Base-by-base conservation (phyloP, 2,329 filamentous ascomycete genomes). In the Colletotrichum siamense region DNA sequence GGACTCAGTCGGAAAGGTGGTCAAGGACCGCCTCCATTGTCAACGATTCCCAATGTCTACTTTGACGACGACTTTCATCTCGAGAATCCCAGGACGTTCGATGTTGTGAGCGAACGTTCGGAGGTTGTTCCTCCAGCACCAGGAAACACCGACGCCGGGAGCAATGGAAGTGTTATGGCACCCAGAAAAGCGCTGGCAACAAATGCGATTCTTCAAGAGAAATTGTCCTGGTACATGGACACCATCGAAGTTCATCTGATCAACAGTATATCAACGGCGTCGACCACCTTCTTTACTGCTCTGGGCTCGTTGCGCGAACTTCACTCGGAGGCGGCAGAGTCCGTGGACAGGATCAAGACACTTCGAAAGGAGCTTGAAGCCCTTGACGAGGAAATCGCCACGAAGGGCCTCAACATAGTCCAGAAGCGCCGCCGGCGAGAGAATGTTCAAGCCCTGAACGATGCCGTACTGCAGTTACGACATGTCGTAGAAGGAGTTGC, bases 221-320 rank as follows among this genome's bases (percentile, higher is more conserved):
- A 99, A 85, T 88, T 99, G 15, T 99, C 97, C 1, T 99, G 97
- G 97, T 99, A 99, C 84, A 98, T 99, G 96, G 97, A 99, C 83
- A 99, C 97, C 0, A 96, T 99, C 26, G 97, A 99, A 83, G 95
- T 99, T 71, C 97, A 99, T 83, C 88, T 99, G 9, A 98, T 99
- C 80, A 95, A 95, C 36, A 98, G 96, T 0, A 99, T 99, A 78
- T 99, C 96, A 4, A 96, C 95, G 0, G 97, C 97, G 2, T 99
- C 97, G 0, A 96, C 95, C 1, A 98, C 96, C 0, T 99, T 99
- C 84, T 99, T 99, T 81, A 96, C 96, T 0, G 97, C 97, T 0
- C 88, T 99, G 1, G 96, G 97, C 1, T 98, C 96, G 1, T 87
- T 99, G 39, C 94, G 95, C 79, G 95, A 98, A 82, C 88, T 99